A percentile compares a stretch with the other conserved stretches of the same genome.
Conservation (phyloP, 2,329 filamentous ascomycete genomes). For the Calycina marina region DNA sequence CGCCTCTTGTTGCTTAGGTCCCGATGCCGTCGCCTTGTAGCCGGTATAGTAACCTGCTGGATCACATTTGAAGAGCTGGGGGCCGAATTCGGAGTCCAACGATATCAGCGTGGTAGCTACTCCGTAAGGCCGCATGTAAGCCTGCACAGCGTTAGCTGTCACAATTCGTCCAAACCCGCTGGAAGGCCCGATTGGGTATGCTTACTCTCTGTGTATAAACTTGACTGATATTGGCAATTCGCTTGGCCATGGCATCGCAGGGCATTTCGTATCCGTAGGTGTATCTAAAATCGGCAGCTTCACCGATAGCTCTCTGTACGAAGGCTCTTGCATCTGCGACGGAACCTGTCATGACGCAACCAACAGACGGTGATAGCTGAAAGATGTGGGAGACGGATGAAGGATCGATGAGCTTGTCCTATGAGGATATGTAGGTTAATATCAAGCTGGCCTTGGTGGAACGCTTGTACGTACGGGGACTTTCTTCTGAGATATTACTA, state of each 20-base stretch:
- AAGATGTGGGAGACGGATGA: conserved; percentile 96
- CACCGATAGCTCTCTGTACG: conserved; percentile 80
- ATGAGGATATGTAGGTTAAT: conserved; percentile 13
- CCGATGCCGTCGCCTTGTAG: conserved; percentile 95
- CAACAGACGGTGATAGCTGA: conserved; percentile 87
- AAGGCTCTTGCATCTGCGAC: conserved; percentile 94
- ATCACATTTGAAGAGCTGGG: conserved; percentile 96
- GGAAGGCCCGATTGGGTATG: conserved; percentile 19
- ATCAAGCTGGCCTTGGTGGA: background rate
- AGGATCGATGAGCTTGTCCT: conserved; percentile 99
- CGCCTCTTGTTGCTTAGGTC: conserved; percentile 96
- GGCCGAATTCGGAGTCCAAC: conserved; percentile 79
- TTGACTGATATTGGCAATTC: conserved; percentile 96
- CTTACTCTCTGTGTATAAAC: conserved; percentile 93
- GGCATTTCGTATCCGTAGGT: conserved; percentile 99
- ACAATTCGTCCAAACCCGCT: conserved; percentile 18
- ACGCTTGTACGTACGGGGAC: conserved; percentile 54
- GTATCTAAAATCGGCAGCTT: conserved; percentile 96
- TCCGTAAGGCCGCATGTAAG: conserved; percentile 95
- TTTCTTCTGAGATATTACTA: conserved; percentile 98
- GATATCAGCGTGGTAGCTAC: conserved; percentile 93
- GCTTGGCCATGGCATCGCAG: conserved; percentile 89
- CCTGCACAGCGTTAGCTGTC: conserved; percentile 32
- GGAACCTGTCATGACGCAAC: conserved; percentile 96
- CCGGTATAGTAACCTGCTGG: conserved; percentile 96